A percentile compares a stretch with the other conserved stretches of the same genome.
Evolutionary conservation across 108 stramenopile genomes (phyloP).

Genomic region (Schizochytrium sp.): DNA sequence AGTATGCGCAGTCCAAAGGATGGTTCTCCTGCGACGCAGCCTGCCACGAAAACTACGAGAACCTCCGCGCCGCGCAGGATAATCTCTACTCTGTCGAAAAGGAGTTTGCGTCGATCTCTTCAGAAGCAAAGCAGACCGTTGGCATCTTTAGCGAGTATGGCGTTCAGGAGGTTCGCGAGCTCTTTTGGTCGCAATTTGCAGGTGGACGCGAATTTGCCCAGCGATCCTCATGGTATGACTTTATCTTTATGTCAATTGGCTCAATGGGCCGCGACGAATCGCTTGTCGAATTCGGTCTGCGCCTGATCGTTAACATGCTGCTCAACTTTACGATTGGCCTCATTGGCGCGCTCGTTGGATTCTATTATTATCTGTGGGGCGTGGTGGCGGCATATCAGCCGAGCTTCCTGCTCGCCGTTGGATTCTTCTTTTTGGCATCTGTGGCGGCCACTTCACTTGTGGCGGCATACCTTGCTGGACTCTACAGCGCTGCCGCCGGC

Average conservation of each 20-base stretch:
- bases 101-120: not conserved
- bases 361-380: not conserved
- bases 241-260: not conserved
- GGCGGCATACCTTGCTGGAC: not conserved
- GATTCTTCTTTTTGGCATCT: not conserved
- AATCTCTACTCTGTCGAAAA: not conserved
- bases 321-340: conserved; percentile 16
- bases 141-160: conserved; percentile 15
- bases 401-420: not conserved
- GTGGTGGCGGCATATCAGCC: not conserved
- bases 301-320: not conserved
- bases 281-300: not conserved
- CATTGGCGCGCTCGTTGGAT: not conserved
- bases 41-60: not conserved
- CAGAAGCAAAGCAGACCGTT: not conserved
- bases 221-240: not conserved
- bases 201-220: not conserved
- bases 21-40: not conserved
- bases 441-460: conserved; percentile 6
- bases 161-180: not conserved
- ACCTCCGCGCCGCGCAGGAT: not conserved
- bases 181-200: not conserved
- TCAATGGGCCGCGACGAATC: not conserved
- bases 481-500: conserved; percentile 11
- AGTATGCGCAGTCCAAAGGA: not conserved